Conservation (phyloP, 2,329 filamentous ascomycete species). For the Pseudogymnoascus sp. region DNA sequence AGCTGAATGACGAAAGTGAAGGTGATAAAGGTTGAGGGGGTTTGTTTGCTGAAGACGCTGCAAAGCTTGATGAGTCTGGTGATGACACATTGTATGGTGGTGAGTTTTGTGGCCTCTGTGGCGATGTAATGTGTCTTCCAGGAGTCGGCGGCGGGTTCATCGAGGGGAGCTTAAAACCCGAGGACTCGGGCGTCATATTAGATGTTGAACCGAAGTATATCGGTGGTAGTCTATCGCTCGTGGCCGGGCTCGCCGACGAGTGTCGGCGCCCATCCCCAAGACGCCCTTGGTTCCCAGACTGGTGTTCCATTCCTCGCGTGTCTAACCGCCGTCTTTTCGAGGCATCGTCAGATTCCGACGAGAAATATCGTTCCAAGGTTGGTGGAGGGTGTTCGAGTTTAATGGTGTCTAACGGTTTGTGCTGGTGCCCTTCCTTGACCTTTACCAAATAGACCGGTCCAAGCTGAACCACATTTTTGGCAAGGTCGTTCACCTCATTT, state of each 20-base stretch:
- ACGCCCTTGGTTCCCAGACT: not conserved
- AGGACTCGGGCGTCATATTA: slow-evolving; percentile 11
- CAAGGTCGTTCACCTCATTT: slow-evolving; percentile 24
- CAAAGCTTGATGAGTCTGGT: slow-evolving; percentile 13
- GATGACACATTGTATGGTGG: slow-evolving; percentile 25
- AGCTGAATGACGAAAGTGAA: slow-evolving; percentile 16
- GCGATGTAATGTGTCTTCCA: slow-evolving; percentile 25
- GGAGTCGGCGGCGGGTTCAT: slow-evolving; percentile 27
- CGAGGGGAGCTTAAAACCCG: slow-evolving; percentile 16
- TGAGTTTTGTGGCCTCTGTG: slow-evolving; percentile 24
- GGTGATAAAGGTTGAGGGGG: slow-evolving; percentile 19
- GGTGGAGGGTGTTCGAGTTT: not conserved
- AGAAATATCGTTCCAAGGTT: not conserved
- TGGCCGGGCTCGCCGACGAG: slow-evolving; percentile 13
- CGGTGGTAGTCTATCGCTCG: slow-evolving; percentile 18
- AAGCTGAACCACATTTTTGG: slow-evolving; percentile 23
- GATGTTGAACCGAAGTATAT: slow-evolving; percentile 18
- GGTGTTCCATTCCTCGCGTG: not conserved
- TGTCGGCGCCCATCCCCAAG: slow-evolving; percentile 14
- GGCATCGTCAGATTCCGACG: not conserved
- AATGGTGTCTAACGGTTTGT: not conserved
- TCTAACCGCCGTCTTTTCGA: not conserved
- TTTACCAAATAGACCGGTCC: slow-evolving; percentile 13
- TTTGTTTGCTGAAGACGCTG: slow-evolving; percentile 17
- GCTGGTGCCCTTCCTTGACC: not conserved